Conservation (phyloP, 208 protist genomes). For the Leishmania lainsoni region DNA sequence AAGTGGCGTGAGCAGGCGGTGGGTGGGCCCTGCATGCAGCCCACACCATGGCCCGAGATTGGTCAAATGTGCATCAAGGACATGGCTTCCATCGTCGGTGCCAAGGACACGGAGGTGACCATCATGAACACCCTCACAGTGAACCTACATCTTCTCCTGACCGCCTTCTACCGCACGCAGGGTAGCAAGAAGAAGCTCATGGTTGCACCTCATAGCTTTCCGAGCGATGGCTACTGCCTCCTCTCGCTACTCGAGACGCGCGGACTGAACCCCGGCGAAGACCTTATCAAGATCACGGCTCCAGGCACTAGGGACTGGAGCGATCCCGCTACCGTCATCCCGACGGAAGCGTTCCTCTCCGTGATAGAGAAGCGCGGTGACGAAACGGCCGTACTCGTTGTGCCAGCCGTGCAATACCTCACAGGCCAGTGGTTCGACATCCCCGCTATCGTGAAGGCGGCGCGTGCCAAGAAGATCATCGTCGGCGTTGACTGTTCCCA, state of each 20-base stretch:
- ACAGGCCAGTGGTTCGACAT: conserved; percentile 95
- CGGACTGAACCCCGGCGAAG: conserved; percentile 65
- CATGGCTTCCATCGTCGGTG: conserved; percentile 85
- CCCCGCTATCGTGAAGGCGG: conserved; percentile 86
- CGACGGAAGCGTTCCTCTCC: conserved; percentile 82
- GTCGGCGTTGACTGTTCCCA: conserved; percentile 95
- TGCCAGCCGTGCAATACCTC: conserved; percentile 94
- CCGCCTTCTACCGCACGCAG: conserved; percentile 93
- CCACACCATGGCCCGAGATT: conserved; percentile 87
- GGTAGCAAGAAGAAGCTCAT: conserved; percentile 91
- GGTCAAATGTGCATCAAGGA: conserved; percentile 72
- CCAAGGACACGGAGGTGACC: conserved; percentile 81
- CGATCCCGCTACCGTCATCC: conserved; percentile 39
- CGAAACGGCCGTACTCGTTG: conserved; percentile 84
- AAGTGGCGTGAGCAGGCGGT: conserved; percentile 91
- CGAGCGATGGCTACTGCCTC: conserved; percentile 80
- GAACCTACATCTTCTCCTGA: conserved; percentile 93
- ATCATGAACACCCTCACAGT: conserved; percentile 95
- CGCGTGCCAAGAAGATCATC: conserved; percentile 72
- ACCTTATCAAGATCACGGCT: conserved; percentile 57
- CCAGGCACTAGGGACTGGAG: conserved; percentile 52
- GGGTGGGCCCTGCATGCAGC: conserved; percentile 76
- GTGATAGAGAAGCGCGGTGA: conserved; percentile 85
- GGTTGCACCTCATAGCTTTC: conserved; percentile 80
- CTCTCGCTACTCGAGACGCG: conserved; percentile 88